A percentile compares a stretch with the other conserved stretches of the same genome.
phyloP scores from a whole-genome alignment of 2,329 filamentous ascomycete species.

The Eutypa lata region DNA sequence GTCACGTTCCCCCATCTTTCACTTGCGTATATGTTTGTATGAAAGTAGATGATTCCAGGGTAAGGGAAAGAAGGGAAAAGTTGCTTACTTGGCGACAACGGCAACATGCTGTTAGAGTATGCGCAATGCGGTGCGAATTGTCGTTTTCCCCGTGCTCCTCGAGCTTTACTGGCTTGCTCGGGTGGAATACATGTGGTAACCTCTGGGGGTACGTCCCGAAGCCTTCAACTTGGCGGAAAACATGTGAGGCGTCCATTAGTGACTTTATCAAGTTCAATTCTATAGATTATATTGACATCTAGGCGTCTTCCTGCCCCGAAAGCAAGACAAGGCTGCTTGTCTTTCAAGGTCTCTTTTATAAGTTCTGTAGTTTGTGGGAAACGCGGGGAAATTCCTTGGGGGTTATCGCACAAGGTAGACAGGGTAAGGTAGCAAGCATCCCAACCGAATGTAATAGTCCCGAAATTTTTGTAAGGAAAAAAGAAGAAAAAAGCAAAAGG shows the following conservation, averaged over 20 bases:
- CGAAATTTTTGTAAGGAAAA: no score
- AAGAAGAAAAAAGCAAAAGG: no score
- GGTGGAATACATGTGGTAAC: conserved; percentile 30
- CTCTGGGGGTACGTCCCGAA: conserved; percentile 43
- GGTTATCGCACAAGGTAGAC: neutral
- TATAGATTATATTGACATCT: neutral
- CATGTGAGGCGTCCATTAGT: conserved; percentile 56
- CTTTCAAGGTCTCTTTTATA: neutral
- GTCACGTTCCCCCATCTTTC: no score
- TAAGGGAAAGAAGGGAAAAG: neutral
- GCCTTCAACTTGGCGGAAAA: conserved; percentile 54
- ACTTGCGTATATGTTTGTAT: neutral
- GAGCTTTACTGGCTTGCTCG: conserved; percentile 27
- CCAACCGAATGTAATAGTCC: no score
- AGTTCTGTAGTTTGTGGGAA: neutral
- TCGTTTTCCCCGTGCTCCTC: conserved; percentile 48
- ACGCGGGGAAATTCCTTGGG: neutral
- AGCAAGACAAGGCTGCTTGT: neutral
- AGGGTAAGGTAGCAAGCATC: no score
- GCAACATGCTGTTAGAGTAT: conserved; percentile 77
- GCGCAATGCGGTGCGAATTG: conserved; percentile 62
- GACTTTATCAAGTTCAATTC: conserved; percentile 1
- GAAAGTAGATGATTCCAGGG: neutral
- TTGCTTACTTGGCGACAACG: conserved; percentile 72
- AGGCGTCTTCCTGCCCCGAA: neutral